Evolutionary conservation across 2,329 filamentous ascomycete species (phyloP).

Genomic region (Tolypocladium guangdongense): DNA sequence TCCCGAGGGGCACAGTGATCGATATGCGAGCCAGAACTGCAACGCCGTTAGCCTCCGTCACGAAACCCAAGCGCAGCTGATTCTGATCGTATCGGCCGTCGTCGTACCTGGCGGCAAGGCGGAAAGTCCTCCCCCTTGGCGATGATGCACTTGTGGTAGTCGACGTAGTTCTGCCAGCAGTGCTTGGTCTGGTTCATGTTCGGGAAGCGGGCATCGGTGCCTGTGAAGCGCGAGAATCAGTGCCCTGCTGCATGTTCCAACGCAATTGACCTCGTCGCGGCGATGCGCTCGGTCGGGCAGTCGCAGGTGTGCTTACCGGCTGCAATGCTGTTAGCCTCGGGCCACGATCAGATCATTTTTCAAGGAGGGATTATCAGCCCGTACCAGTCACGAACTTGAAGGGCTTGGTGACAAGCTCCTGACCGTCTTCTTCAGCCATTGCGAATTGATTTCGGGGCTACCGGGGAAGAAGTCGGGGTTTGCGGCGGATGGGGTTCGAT

Average conservation of each 20-base stretch:
- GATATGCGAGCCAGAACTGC: slow-evolving; percentile 93
- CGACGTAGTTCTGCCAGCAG: slow-evolving; percentile 99
- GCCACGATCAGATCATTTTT: slow-evolving; percentile 24
- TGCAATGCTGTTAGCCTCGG: slow-evolving; percentile 32
- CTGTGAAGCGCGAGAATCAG: slow-evolving; percentile 32
- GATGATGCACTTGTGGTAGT: slow-evolving; percentile 99
- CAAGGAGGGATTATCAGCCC: slow-evolving; percentile 31
- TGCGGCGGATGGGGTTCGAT: slow-evolving; percentile 14
- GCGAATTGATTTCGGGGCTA: slow-evolving; percentile 32
- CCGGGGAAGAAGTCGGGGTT: slow-evolving; percentile 8
- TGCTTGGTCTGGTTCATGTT: slow-evolving; percentile 99
- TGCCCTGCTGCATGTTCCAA: background rate
- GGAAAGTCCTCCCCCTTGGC: slow-evolving; percentile 98
- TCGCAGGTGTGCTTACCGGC: slow-evolving; percentile 29
- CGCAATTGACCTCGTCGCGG: slow-evolving; percentile 17
- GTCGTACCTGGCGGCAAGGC: slow-evolving; percentile 82
- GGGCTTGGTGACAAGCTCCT: slow-evolving; percentile 83
- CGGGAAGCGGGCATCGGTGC: slow-evolving; percentile 98
- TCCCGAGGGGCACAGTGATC: slow-evolving; percentile 89
- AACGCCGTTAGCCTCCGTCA: slow-evolving; percentile 9
- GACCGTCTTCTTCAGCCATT: slow-evolving; percentile 80
- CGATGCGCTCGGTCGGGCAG: slow-evolving; percentile 6
- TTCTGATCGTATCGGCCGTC: background rate
- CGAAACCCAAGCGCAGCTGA: background rate
- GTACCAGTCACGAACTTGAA: slow-evolving; percentile 99